Base-by-base conservation (phyloP, 2,329 filamentous ascomycete species). In the Didymella pomorum region DNA sequence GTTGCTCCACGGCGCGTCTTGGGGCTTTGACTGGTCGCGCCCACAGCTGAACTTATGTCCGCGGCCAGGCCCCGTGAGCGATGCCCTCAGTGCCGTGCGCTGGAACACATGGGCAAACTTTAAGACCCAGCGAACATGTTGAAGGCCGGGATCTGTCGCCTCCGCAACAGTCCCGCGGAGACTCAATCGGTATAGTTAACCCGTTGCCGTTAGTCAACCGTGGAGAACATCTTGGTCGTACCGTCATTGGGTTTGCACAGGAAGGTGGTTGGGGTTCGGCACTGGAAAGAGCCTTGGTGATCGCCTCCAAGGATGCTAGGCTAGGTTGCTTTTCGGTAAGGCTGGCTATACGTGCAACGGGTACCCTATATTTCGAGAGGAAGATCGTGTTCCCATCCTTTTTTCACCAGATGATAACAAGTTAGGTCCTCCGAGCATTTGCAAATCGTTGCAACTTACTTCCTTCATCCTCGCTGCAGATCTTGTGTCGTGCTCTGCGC, bases 261-360 rank as follows among this genome's bases (percentile, higher is more conserved):
- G 10, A 31, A 16, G 33, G 42, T 44, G 49, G 29, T n/a, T 37
- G 33, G 54, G 21, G n/a, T 25, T 58, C 33, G 49, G 49, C 28
- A 48, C 4, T n/a, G 14, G 5, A 16, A 25, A 33, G 18, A 28
- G 42, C 20, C 26, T 44, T 14, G n/a, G 43, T 44, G 48, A 57
- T 57, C 48, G 48, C 21, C 47, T 10, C 1, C 29, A 48, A 37
- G 46, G 53, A 31, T 52, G 35, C 43, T 37, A 44, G 29, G 31
- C 50, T 31, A 48, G 56, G 14, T 28, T 16, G 29, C 31, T 26
- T 29, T 11, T 23, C 10, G 28, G 29, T 43, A 52, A 26, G 43
- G 41, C 23, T 51, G 9, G 39, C 52, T 42, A 20, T 28, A 26
- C 23, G 50, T 46, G 31, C 23, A 47, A 47, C 25, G 42, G 43